Evolutionary conservation across 2,329 filamentous ascomycete genomes (phyloP).

Genomic region (Fusarium sp.): DNA sequence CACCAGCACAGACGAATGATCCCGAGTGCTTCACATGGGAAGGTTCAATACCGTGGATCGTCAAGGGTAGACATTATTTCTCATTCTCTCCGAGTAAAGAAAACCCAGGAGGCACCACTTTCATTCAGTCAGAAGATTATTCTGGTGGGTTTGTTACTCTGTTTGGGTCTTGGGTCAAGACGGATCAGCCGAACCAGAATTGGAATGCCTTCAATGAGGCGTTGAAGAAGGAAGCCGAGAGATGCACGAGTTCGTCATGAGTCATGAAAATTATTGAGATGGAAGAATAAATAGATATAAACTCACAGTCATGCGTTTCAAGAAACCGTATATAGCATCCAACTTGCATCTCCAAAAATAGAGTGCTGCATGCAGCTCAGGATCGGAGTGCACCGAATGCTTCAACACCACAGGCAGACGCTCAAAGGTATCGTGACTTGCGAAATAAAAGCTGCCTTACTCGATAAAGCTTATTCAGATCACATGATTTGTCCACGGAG

Average conservation of each 20-base stretch:
- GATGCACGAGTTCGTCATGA: background rate
- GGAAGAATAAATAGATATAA: background rate
- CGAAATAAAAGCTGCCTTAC: background rate
- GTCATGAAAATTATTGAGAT: background rate
- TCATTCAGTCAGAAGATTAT: conserved; percentile 26
- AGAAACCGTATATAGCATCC: background rate
- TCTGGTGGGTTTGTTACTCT: conserved; percentile 1
- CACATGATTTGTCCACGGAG: background rate
- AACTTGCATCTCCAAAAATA: background rate
- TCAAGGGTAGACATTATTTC: conserved; percentile 19
- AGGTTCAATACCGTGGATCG: conserved; percentile 10
- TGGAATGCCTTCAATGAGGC: conserved; percentile 26
- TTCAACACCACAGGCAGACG: background rate
- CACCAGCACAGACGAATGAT: conserved; percentile 9
- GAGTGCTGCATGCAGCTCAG: background rate
- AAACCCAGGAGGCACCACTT: conserved; percentile 25
- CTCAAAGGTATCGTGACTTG: background rate
- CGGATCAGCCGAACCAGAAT: conserved; percentile 8
- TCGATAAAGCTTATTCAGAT: background rate
- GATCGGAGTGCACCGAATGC: background rate
- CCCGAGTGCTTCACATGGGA: conserved; percentile 21
- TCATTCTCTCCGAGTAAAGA: conserved; percentile 21
- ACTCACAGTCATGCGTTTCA: background rate
- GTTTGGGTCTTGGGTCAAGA: conserved; percentile 19
- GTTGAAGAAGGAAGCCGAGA: conserved; percentile 26